These are phyloP conservation scores for Dryas octopetala DNA, from an alignment of 306 rosid genomes.

Conservation along the genomic window DNA sequence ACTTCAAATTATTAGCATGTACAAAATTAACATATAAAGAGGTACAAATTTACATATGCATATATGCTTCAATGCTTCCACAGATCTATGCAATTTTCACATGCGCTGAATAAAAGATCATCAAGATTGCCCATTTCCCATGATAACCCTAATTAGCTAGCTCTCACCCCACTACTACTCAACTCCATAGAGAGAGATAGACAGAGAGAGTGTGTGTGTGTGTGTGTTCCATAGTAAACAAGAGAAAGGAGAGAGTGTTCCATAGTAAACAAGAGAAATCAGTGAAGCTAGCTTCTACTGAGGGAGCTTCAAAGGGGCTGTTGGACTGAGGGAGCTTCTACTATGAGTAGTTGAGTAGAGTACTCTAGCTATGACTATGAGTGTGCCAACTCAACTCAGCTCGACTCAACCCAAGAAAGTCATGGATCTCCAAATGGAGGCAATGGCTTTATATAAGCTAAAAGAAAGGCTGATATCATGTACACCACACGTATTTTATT, in stretches of 20 bases:
- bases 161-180: not conserved
- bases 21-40: no score
- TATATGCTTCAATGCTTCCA: not conserved
- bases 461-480: constrained; percentile 6
- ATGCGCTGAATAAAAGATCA: no score
- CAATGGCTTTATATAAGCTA: constrained; percentile 51
- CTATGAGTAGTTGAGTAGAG: not conserved
- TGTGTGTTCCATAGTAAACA: not conserved
- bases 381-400: constrained; percentile 1
- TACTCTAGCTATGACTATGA: not conserved
- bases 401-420: not conserved
- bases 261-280: no score
- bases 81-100: constrained; percentile 17
- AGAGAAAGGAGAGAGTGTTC: not conserved
- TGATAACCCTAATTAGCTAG: not conserved
- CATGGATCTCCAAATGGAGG: constrained; percentile 7
- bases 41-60: no score
- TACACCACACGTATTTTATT: not conserved
- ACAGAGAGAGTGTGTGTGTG: no score
- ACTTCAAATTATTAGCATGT: not conserved
- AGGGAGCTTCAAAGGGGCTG: no score
- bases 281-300: no score
- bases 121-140: not conserved
- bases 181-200: not conserved
- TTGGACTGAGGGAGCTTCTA: no score